Base-by-base conservation (phyloP, 441 rosid species). In the Euphorbia celastroides region DNA sequence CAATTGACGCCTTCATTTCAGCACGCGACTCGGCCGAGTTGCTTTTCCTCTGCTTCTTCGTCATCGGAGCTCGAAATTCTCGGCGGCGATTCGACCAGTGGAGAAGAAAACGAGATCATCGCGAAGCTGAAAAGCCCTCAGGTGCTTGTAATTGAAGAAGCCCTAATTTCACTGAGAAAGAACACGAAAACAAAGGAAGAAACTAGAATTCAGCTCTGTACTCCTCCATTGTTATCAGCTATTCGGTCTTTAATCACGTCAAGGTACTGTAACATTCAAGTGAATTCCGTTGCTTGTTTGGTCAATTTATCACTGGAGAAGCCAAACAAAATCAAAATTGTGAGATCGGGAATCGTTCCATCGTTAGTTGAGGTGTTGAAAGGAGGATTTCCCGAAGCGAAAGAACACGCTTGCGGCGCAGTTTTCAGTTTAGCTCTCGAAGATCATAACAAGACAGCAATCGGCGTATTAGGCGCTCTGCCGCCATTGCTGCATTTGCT, bases 331-430 rank as follows among this genome's bases (percentile, higher is more conserved):
- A 80, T 86, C 20, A 81, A 80, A 84, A 91, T 93, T 73, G 84
- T 89, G 56, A 84, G 99, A 68, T 86, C 92, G 32, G 99, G 99
- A 65, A 72, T 91, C 66, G 85, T 89, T 28, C 99, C 95, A 0
- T 73, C 65, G 4, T 59, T 93, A 51, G 78, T 93, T 27, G 86
- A 87, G 46, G 93, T 86, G 17, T 65, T 93, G 50, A 93, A 84
- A 73, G 77, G 81, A 38, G 97, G 96, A 20, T 85, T 82, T 5
- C 70, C 75, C 1, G 95, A 93, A 66, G 92, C 90, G 5, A 86
- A 81, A 60, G 96, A 93, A 31, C 96, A 93, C 69, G 97, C 93
- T 27, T 77, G 81, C 34, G 96, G 92, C 58, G 92, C 87, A 1
- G 72, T 91, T 13, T 93, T 91, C 69, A 91, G 97, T 69, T 71